Percentiles rank a stretch among this genome's conserved stretches.
phyloP scores from a whole-genome alignment of 176 grass and related monocot genomes.

The Miscanthus lutarioriparius region DNA sequence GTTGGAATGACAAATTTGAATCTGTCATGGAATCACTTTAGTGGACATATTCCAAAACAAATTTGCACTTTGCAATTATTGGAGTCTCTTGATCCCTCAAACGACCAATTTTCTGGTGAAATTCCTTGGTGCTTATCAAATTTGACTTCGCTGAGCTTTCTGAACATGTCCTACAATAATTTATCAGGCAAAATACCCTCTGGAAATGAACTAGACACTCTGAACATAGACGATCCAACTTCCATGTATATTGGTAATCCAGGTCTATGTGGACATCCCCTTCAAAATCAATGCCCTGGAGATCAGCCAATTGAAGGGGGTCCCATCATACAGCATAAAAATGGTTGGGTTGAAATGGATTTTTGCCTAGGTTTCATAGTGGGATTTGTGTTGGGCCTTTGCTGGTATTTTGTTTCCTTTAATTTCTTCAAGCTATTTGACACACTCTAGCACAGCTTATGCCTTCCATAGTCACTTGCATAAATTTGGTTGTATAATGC shows the following conservation, averaged over 20 bases:
- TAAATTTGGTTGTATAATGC: too few species aligned
- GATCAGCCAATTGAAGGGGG: not conserved
- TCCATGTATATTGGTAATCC: not conserved
- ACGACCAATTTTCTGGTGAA: not conserved
- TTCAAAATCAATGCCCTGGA: not conserved
- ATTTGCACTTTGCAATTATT: not conserved
- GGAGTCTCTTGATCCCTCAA: not conserved
- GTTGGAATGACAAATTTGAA: not conserved
- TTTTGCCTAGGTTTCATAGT: not conserved
- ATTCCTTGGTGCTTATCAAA: not conserved
- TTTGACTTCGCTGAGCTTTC: conserved; percentile 4
- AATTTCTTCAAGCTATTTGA: too few species aligned
- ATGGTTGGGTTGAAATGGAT: not conserved
- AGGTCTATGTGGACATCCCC: not conserved
- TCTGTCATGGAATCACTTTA: not conserved
- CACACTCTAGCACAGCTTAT: too few species aligned
- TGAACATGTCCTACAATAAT: conserved; percentile 11
- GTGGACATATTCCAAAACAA: not conserved
- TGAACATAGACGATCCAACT: not conserved
- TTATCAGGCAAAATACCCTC: not conserved
- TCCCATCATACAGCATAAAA: not conserved
- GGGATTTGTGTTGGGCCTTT: not conserved
- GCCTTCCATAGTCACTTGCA: too few species aligned
- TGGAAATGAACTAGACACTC: not conserved
- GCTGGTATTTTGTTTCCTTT: not conserved